A percentile compares a stretch with the other conserved stretches of the same genome.
Conservation (phyloP, 1,284 basidiomycete genomes). For the Boletus mariae region DNA sequence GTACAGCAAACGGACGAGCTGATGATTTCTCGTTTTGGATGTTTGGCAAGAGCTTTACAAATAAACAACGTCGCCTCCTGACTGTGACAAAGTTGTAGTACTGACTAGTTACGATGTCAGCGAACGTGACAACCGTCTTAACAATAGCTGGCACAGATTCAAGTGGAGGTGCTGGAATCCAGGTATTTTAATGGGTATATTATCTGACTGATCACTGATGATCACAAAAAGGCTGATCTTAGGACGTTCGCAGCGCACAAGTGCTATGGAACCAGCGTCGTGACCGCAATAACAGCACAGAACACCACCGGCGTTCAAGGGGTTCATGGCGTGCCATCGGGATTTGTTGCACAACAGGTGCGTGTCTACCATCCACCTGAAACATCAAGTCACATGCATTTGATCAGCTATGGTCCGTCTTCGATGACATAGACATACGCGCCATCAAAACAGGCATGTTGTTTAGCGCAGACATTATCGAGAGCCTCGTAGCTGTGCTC, state of each 20-base stretch:
- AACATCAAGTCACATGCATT: not conserved
- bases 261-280: constrained; percentile 83
- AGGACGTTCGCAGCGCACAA: constrained; percentile 80
- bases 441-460: constrained; percentile 94
- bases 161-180: constrained; percentile 88
- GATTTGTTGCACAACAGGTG: constrained; percentile 72
- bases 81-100: constrained; percentile 22
- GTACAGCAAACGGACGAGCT: not conserved
- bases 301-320: constrained; percentile 85
- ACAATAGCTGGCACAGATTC: constrained; percentile 88
- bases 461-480: constrained; percentile 49
- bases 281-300: constrained; percentile 90
- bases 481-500: constrained; percentile 45
- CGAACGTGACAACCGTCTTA: constrained; percentile 37
- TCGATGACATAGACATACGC: constrained; percentile 72
- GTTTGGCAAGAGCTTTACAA: constrained; percentile 27
- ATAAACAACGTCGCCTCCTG: constrained; percentile 19
- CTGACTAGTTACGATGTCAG: constrained; percentile 5
- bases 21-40: constrained; percentile 9
- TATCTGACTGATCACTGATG: not conserved
- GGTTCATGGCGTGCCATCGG: constrained; percentile 57
- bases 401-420: constrained; percentile 65
- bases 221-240: constrained; percentile 64
- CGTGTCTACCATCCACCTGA: constrained; percentile 18
- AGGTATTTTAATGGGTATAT: constrained; percentile 44